Evolutionary conservation across 495 filamentous ascomycete species (phyloP).

Genomic region (Haplographium delicatum): DNA sequence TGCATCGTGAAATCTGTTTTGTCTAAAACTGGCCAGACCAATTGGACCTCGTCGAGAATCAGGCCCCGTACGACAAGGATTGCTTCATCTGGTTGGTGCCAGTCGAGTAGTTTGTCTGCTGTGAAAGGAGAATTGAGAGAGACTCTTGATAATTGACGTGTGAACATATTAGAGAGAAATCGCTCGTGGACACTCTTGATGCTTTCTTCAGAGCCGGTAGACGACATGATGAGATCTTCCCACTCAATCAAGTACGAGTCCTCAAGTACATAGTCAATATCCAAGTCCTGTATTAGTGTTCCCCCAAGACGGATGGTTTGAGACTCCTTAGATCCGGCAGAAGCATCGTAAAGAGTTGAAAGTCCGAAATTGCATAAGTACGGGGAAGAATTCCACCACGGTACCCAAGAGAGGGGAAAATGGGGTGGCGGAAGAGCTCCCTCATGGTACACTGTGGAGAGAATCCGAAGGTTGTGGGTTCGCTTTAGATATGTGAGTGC

Average conservation of each 20-base stretch:
- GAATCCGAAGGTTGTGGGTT: neutral
- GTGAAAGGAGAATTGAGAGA: neutral
- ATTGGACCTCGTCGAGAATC: neutral
- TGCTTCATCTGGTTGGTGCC: neutral
- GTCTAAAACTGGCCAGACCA: neutral
- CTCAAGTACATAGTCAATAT: neutral
- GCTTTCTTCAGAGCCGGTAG: neutral
- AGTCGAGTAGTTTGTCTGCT: neutral
- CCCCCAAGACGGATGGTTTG: neutral
- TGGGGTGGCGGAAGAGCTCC: neutral
- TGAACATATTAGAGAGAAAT: neutral
- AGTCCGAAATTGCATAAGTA: slow-evolving; percentile 1
- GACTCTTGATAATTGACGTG: neutral
- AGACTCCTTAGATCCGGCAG: neutral
- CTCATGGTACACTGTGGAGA: neutral
- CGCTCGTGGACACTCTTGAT: neutral
- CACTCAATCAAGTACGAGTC: neutral
- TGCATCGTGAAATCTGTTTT: neutral
- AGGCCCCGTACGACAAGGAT: neutral
- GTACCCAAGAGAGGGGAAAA: neutral
- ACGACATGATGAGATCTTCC: neutral
- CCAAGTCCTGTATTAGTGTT: neutral
- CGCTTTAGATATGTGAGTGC: neutral
- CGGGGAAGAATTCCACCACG: slow-evolving; percentile 1
- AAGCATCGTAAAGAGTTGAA: slow-evolving; percentile 1